phyloP scores from a whole-genome alignment of 805 yeast species.

The Isabelozyma rhagii region DNA sequence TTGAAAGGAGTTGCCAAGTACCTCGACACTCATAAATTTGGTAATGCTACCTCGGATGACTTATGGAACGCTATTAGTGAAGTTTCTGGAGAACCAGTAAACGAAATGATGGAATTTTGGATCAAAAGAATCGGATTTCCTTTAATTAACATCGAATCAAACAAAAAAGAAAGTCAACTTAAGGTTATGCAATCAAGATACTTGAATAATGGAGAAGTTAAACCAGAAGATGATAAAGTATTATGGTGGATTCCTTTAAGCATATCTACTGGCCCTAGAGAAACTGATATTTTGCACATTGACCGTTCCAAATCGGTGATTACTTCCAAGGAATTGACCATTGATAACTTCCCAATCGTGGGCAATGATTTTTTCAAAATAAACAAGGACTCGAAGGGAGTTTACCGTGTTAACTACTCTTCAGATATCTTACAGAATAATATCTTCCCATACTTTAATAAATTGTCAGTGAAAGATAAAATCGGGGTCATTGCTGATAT shows the following conservation, averaged over 20 bases:
- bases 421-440: slow-evolving; percentile 36
- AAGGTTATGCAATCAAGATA: slow-evolving; percentile 57
- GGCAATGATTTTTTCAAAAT: slow-evolving; percentile 37
- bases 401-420: slow-evolving; percentile 54
- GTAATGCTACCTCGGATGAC: slow-evolving; percentile 72
- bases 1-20: slow-evolving; percentile 71
- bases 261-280: slow-evolving; percentile 18
- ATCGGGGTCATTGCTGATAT: slow-evolving; percentile 56
- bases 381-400: slow-evolving; percentile 50
- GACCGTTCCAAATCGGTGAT: slow-evolving; percentile 17
- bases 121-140: slow-evolving; percentile 75
- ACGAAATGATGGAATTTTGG: slow-evolving; percentile 65
- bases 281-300: slow-evolving; percentile 2
- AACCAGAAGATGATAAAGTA: slow-evolving; percentile 53
- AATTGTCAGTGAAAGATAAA: slow-evolving; percentile 45
- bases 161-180: slow-evolving; percentile 31
- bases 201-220: slow-evolving; percentile 59
- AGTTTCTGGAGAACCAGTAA: slow-evolving; percentile 60
- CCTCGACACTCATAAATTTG: slow-evolving; percentile 58
- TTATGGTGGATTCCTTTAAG: slow-evolving; percentile 60
- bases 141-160: slow-evolving; percentile 45
- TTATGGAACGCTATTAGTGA: slow-evolving; percentile 67
- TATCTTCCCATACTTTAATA: slow-evolving; percentile 34
- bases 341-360: slow-evolving; percentile 17
- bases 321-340: slow-evolving; percentile 14